phyloP scores from a whole-genome alignment of 441 rosid species.

The Melastoma candidum region DNA sequence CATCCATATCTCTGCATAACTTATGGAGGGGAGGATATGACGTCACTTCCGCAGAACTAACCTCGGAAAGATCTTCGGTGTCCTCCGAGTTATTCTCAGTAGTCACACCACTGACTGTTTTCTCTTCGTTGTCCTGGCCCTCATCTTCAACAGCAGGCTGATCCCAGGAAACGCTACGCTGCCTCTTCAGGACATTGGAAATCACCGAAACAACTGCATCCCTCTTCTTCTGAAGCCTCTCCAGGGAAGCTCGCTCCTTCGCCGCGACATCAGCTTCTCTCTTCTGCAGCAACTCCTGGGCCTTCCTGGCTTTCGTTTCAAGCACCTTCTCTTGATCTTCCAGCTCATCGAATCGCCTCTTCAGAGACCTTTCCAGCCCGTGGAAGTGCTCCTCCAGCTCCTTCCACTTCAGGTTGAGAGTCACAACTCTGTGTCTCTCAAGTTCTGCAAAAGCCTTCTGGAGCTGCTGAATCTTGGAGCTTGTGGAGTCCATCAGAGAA shows the following conservation, averaged over 20 bases:
- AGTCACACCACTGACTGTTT: slow-evolving; percentile 31
- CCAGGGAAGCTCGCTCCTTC: slow-evolving; percentile 65
- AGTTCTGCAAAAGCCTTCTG: slow-evolving; percentile 98
- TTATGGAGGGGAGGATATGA: slow-evolving; percentile 66
- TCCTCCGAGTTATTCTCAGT: slow-evolving; percentile 41
- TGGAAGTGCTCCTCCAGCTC: slow-evolving; percentile 95
- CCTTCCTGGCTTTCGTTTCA: slow-evolving; percentile 62
- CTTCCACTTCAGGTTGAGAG: slow-evolving; percentile 90
- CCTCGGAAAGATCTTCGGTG: slow-evolving; percentile 34
- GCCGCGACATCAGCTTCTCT: slow-evolving; percentile 71
- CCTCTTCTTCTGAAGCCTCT: slow-evolving; percentile 77
- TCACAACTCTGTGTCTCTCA: slow-evolving; percentile 76
- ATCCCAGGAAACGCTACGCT: slow-evolving; percentile 28
- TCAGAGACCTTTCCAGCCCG: slow-evolving; percentile 94
- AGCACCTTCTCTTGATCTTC: slow-evolving; percentile 88
- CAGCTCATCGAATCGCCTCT: slow-evolving; percentile 91
- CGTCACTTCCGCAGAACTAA: slow-evolving; percentile 42
- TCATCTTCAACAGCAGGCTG: slow-evolving; percentile 36
- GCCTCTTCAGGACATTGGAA: slow-evolving; percentile 52
- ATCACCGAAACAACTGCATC: slow-evolving; percentile 72
- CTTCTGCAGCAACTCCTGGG: slow-evolving; percentile 56
- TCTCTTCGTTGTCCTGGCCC: slow-evolving; percentile 31
- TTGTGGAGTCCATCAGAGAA: slow-evolving; percentile 70
- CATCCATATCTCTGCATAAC: slow-evolving; percentile 77
- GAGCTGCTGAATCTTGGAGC: slow-evolving; percentile 90